Evolutionary conservation across 768 basidiomycete genomes (phyloP), one percentile per base, ranked within the genome.

Genomic region (Dictyophora rubrovolvata): DNA sequence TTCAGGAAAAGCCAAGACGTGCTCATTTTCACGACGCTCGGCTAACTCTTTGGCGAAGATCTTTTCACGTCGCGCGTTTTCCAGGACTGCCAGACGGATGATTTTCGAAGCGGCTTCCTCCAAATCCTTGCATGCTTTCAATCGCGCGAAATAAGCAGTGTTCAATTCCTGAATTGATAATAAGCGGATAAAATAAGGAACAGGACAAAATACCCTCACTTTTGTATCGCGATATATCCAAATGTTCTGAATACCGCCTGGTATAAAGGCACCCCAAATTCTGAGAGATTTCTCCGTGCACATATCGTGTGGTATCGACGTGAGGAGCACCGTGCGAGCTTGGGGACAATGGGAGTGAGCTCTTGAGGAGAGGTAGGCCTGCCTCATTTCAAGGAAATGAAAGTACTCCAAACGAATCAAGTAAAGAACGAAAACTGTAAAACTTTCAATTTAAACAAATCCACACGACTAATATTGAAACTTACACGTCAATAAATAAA

Each of bases 291-390:
- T 68, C 62, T 81, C 79, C 51, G 73, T 76, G 12, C 73, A 75
- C 21, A 80, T 68, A 56, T 81, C 77, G 37, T 79, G 74, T 0
- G 84, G 83, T 5, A 86, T 77, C 37, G 80, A 77, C 0, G 84
- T 84, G 59, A 87, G 75, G 54, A 87, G 79, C 12, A 87, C 83
- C 0, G 86, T 86, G 22, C 81, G 77, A 0, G 85, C 83, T 70
- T 85, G 84, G 8, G 85, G 78, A 11, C 80, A 74, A 6, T 72
- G 72, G 1, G 82, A 79, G 66, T 87, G 85, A 9, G 76, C 75
- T 54, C 76, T 75, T 64, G 75, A 77, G 64, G 84, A 75, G 49
- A 87, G 77, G 67, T 83, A 82, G 60, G 80, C 77, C 50, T 78
- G 77, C 46, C 80, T 77, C 65, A 83, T 73, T 48, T 77, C 70